Evolutionary conservation across 495 filamentous ascomycete genomes (phyloP).

Genomic region (Friedmanniomyces simplex): DNA sequence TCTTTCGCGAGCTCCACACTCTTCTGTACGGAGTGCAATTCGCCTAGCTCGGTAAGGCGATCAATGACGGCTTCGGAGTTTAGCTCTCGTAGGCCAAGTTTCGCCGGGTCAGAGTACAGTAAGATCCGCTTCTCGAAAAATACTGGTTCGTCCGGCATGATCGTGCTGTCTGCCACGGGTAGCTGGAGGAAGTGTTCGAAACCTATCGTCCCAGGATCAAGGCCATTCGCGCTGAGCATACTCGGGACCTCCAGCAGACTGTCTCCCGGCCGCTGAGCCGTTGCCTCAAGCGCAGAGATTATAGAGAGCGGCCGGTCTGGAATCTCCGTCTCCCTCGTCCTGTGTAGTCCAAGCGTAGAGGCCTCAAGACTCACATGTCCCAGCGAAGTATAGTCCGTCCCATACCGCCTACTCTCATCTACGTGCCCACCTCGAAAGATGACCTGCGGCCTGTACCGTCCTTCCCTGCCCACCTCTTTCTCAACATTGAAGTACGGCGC

Average conservation of each 20-base stretch:
- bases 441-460: conserved; percentile 3
- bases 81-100: conserved; percentile 33
- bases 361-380: conserved; percentile 9
- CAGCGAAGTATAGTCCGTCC: conserved; percentile 3
- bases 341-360: conserved; percentile 3
- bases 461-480: not conserved
- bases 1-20: conserved; percentile 26
- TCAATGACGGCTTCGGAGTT: conserved; percentile 39
- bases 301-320: not conserved
- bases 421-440: conserved; percentile 6
- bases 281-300: not conserved
- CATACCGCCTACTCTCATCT: not conserved
- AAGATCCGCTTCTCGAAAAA: conserved; percentile 24
- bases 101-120: conserved; percentile 28
- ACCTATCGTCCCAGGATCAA: conserved; percentile 66
- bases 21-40: conserved; percentile 33
- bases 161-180: conserved; percentile 50
- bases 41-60: conserved; percentile 36
- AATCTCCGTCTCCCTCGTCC: not conserved
- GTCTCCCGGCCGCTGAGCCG: not conserved
- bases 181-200: conserved; percentile 64
- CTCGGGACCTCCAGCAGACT: conserved; percentile 45
- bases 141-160: conserved; percentile 24
- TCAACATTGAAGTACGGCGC: conserved; percentile 14
- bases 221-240: conserved; percentile 64